Conservation (phyloP, 1,284 basidiomycete species). For the Ustilago sp. region DNA sequence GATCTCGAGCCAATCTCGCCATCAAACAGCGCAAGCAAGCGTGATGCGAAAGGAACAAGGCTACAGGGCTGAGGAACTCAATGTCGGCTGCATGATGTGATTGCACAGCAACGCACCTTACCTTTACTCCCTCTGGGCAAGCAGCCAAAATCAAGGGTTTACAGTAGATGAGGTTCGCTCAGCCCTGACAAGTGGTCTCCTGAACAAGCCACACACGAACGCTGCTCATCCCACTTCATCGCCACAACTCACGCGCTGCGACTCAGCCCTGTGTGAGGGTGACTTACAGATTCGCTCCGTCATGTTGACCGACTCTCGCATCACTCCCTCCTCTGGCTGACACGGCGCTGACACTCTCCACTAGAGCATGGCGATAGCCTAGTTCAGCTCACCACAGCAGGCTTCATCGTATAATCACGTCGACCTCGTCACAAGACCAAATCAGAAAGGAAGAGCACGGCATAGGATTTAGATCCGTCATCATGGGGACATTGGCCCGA, state of each 20-base stretch:
- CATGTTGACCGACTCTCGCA: not conserved
- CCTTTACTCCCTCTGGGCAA: not conserved
- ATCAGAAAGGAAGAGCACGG: not conserved
- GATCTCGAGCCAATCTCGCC: conserved; percentile 5
- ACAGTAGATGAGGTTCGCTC: not conserved
- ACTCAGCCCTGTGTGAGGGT: not conserved
- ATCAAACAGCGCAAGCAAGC: conserved; percentile 3
- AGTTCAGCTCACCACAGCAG: not conserved
- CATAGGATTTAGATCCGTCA: not conserved
- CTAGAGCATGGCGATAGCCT: not conserved
- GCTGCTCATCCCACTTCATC: not conserved
- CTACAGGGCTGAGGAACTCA: not conserved
- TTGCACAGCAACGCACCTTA: conserved; percentile 3
- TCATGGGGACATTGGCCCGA: not conserved
- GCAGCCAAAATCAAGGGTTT: conserved; percentile 1
- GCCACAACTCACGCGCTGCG: not conserved
- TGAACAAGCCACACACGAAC: not conserved
- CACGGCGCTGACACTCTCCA: conserved; percentile 2
- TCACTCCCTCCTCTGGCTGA: not conserved
- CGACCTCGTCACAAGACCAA: not conserved
- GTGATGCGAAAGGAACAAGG: not conserved
- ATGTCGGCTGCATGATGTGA: conserved; percentile 2
- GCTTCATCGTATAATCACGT: not conserved
- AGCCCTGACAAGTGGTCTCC: not conserved
- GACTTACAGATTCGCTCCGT: not conserved